Evolutionary conservation across 176 grass and related monocot species (phyloP).

Genomic region (Musa acuminata): DNA sequence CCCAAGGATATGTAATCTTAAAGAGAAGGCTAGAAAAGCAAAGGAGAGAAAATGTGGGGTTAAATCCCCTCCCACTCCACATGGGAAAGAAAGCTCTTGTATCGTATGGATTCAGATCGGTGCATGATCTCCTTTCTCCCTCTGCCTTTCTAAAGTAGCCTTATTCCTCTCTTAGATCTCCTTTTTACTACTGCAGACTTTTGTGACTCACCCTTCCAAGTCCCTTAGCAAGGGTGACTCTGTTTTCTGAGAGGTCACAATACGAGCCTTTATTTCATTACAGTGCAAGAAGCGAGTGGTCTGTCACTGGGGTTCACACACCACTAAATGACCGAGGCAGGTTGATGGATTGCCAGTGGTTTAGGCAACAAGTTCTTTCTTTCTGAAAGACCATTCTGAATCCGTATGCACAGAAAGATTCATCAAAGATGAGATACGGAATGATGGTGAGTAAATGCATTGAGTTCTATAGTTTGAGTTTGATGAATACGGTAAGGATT

Average conservation of each 20-base stretch:
- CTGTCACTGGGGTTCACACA: not conserved
- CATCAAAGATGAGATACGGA: not conserved
- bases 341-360: not conserved
- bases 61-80: slow-evolving; percentile 4
- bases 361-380: not conserved
- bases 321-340: not conserved
- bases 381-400: not conserved
- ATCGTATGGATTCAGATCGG: slow-evolving; percentile 11
- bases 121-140: not conserved
- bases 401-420: not conserved
- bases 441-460: no score
- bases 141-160: slow-evolving; percentile 27
- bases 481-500: no score
- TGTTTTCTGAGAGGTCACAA: slow-evolving; percentile 5
- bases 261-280: slow-evolving; percentile 20
- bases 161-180: slow-evolving; percentile 8
- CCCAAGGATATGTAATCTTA: not conserved
- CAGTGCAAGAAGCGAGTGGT: slow-evolving; percentile 11
- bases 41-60: slow-evolving; percentile 11
- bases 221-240: no score
- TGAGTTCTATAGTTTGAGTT: no score
- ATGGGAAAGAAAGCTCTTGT: slow-evolving; percentile 40
- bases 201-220: slow-evolving; percentile 9
- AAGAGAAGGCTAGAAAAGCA: not conserved
- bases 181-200: slow-evolving; percentile 10